Evolutionary conservation across 1,284 basidiomycete genomes (phyloP), one percentile per base, ranked within the genome.

Genomic region (Puccinia polysora): DNA sequence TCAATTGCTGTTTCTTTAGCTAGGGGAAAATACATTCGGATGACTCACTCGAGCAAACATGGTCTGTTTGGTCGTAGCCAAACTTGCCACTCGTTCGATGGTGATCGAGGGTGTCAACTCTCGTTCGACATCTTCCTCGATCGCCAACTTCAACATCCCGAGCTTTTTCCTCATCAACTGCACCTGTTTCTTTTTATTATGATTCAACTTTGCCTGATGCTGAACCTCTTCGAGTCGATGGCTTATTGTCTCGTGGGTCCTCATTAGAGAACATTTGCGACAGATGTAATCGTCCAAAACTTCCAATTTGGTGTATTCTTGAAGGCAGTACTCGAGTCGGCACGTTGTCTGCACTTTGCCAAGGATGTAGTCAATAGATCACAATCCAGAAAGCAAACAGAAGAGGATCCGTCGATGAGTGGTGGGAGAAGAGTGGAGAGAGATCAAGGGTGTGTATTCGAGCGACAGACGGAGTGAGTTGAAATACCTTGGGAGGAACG

Each of bases 251-350:
- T 81, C 80, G 65, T 86, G 84, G 0, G 91, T 93, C 25, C 87
- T 87, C 6, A 85, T 80, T 77, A 92, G 82, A 1, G 89, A 89
- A 77, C 90, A 93, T 73, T 87, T 87, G 28, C 89, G 85, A 79
- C 90, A 93, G 38, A 89, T 85, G 76, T 89, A 91, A 77, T 91
- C 89, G n/a, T 84, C 85, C 56, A 93, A 82, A 40, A 88, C 80
- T 78, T 93, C 90, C 38, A 91, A 82, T n/a, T 86, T 84, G 20
- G 89, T 92, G 78, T 90, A 91, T 53, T 91, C 89, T 71, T 84
- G 83, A 14, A 92, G 83, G 75, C 89, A 88, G 64, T 88, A 86
- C 78, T 89, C 85, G 38, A 91, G 80, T n/a, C 82, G 81, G 77
- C 87, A 89, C 56, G 82, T 83, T 23, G 83, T 79, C 87, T 84